Evolutionary conservation across 2,329 filamentous ascomycete species (phyloP).

Genomic region (Teratosphaeria pseudoeucalypti): DNA sequence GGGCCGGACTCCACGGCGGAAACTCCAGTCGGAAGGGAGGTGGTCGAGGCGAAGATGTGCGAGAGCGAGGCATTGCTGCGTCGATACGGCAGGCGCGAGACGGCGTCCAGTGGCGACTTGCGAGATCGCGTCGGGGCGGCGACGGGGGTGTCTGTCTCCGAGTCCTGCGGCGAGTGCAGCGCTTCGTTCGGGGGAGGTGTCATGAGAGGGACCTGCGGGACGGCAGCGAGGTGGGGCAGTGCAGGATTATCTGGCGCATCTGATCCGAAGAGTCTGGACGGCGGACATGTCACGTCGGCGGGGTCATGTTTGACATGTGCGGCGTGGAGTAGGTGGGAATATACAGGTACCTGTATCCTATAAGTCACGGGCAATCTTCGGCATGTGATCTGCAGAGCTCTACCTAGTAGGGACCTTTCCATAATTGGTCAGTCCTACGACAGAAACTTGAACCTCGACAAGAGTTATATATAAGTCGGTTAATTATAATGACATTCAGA

Average conservation of each 20-base stretch:
- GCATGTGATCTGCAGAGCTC: not conserved
- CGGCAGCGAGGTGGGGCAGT: slow-evolving; percentile 4
- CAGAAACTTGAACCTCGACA: not conserved
- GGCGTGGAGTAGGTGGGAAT: not conserved
- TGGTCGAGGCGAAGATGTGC: slow-evolving; percentile 43
- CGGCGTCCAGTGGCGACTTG: slow-evolving; percentile 48
- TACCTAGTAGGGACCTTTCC: too few species aligned
- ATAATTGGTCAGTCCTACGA: not conserved
- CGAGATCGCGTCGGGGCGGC: slow-evolving; percentile 49
- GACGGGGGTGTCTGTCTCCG: slow-evolving; percentile 55
- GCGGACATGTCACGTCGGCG: not conserved
- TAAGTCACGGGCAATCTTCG: not conserved
- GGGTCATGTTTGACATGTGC: not conserved
- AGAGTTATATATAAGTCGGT: too few species aligned
- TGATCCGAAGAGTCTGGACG: too few species aligned
- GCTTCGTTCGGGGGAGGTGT: slow-evolving; percentile 55
- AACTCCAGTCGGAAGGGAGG: slow-evolving; percentile 30
- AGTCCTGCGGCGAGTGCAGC: slow-evolving; percentile 57
- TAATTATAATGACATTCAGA: not conserved
- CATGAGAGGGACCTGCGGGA: slow-evolving; percentile 38
- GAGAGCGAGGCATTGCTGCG: slow-evolving; percentile 43
- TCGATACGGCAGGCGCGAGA: slow-evolving; percentile 45
- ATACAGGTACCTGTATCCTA: too few species aligned
- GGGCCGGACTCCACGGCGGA: slow-evolving; percentile 27
- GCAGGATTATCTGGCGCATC: not conserved